Evolutionary conservation across 495 filamentous ascomycete species (phyloP).

Genomic region (Penicillium pulvis): DNA sequence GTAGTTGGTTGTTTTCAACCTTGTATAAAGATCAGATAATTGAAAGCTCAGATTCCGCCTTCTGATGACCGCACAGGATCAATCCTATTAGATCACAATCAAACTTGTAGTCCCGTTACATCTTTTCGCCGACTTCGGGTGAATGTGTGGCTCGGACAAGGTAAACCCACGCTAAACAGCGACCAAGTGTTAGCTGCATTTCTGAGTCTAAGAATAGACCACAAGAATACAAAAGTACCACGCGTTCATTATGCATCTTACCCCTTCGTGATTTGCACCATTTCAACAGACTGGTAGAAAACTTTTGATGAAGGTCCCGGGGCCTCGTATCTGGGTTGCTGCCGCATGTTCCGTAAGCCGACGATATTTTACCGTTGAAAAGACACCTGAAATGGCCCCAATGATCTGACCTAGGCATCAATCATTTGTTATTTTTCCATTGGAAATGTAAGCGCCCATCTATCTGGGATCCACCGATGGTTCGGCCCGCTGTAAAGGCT

Average conservation of each 20-base stretch:
- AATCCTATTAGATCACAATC: too few relatives aligned
- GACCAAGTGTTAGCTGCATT: constrained; percentile 1
- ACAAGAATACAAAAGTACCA: background rate
- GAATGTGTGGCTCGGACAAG: background rate
- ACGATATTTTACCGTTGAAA: too few relatives aligned
- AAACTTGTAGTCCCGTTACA: too few relatives aligned
- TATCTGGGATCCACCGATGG: background rate
- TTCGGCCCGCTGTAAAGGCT: background rate
- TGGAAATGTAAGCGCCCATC: background rate
- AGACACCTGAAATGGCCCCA: background rate
- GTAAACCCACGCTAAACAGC: background rate
- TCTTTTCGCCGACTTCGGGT: too few relatives aligned
- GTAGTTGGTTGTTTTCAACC: too few relatives aligned
- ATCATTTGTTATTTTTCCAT: background rate
- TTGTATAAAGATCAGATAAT: too few relatives aligned
- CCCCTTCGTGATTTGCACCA: background rate
- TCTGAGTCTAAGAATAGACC: background rate
- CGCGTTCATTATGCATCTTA: background rate
- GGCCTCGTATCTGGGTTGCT: background rate
- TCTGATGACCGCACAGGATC: too few relatives aligned
- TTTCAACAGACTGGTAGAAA: background rate
- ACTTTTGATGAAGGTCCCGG: background rate
- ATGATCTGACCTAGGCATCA: background rate
- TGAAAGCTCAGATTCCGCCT: too few relatives aligned
- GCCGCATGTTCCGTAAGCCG: background rate